Evolutionary conservation across 495 filamentous ascomycete genomes (phyloP), one percentile per base, ranked within the genome.

Genomic region (Cercophora newfieldiana): DNA sequence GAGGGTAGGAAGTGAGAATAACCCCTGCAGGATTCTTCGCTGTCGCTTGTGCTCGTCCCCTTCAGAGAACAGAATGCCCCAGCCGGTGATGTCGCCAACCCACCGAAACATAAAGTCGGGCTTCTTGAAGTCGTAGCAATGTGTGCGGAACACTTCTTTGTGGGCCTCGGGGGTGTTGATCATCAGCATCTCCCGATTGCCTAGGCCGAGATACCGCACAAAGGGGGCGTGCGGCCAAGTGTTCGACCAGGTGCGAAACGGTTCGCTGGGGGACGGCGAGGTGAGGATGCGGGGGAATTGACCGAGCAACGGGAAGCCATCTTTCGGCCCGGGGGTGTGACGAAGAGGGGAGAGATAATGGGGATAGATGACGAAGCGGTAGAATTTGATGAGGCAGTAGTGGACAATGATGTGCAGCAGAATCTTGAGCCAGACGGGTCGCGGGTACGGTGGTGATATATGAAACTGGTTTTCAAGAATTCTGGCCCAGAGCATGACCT

Each of bases 141-240:
- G 57, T 1, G 75, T 76, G 68, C 76, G 74, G 1, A 80, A 59
- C 21, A 81, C 66, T 18, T 76, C 73, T 53, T 74, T 79, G 31
- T 75, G 67, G 0, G 77, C 74, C 8, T 68, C 71, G 5, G 75
- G 54, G 48, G 70, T 79, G 64, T 77, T 79, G 21, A 74, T 68
- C 2, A 80, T 64, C 1, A 80, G 67, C 19, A 69, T 67, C 63
- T 79, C 77, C 3, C 50, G 69, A 51, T 75, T 74, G 1, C 68
- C 74, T n/a, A 77, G 65, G 18, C 68, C 71, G 19, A 76, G 31
- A 50, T 77, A 75, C 7, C 78, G 69, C 54, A 80, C 75, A 59
- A 80, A 77, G 5, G 77, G 74, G n/a, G 74, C 69, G 8, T 74
- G 70, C 3, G 79, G 78, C 68, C 71, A 77, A 31, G 30, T 50